A percentile compares a stretch with the other conserved stretches of the same genome.
phyloP scores from a whole-genome alignment of 441 rosid species.

The Aleurites moluccanus region DNA sequence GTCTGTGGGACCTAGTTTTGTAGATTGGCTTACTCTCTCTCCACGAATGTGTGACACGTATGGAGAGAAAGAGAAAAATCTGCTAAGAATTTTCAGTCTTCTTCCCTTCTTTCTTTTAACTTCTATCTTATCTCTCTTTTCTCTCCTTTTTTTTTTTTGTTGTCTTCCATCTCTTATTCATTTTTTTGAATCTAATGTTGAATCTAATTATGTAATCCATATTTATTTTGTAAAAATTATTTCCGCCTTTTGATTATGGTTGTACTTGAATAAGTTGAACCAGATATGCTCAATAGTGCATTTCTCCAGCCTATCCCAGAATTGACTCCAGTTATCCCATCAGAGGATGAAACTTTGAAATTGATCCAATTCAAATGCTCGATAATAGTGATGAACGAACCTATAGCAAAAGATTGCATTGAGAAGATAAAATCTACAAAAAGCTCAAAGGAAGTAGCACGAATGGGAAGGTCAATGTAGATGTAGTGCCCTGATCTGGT shows the following conservation, averaged over 20 bases:
- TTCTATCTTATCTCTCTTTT: too few species aligned
- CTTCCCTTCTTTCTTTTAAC: too few species aligned
- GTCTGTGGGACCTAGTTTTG: too few species aligned
- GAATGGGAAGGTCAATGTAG: constrained; percentile 68
- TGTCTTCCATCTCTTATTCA: too few species aligned
- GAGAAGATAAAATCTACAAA: constrained; percentile 59
- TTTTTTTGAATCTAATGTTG: too few species aligned
- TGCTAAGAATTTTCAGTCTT: too few species aligned
- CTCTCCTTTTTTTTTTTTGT: too few species aligned
- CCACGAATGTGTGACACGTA: too few species aligned
- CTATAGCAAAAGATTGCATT: constrained; percentile 52
- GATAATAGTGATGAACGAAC: constrained; percentile 47
- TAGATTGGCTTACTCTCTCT: too few species aligned
- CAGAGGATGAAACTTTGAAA: constrained; percentile 77
- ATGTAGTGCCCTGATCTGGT: constrained; percentile 67
- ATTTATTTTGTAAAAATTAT: background rate
- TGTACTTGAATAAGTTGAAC: constrained; percentile 65
- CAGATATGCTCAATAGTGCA: constrained; percentile 88
- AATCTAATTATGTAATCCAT: too few species aligned
- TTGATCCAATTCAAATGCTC: constrained; percentile 81
- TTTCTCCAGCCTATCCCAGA: constrained; percentile 93
- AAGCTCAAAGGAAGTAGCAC: constrained; percentile 91
- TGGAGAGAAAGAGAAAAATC: too few species aligned
- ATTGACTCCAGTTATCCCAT: constrained; percentile 72
- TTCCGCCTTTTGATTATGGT: constrained; percentile 19